Base-by-base conservation (phyloP, 805 yeast genomes). In the Barnettozyma botsteinii region DNA sequence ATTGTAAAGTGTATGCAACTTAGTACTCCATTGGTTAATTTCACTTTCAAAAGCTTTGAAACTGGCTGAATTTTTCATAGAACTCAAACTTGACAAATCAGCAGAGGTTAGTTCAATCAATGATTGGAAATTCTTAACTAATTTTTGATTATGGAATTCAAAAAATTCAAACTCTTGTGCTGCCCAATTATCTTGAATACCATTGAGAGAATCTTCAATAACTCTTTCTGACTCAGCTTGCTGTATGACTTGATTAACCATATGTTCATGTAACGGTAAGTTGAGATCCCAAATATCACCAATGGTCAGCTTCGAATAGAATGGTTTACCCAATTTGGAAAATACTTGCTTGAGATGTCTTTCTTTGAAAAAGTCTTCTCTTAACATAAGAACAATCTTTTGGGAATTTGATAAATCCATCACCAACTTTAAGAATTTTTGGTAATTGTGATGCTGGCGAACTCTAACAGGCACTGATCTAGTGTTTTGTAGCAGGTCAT, bases 221-320 rank as follows among this genome's bases (percentile, higher is more conserved):
- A 74, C 65, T 42, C 72, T 67, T 53, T 91, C 97, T 3, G 85
- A 82, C 43, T 74, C 75, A 0, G 97, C 96, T 42, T 72, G 74
- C 1, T 67, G 66, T 2, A 85, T 49, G 0, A 82, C 58, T 0
- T 70, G 59, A 29, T 69, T 70, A 7, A 89, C 61, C 0, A 54
- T 43, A 2, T 48, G 47, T 33, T 72, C 75, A 55, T 84, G 72
- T 3, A 61, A 43, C 0, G 45, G 20, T 13, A 83, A 55, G 30
- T 79, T 62, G 32, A 87, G 57, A 27, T 68, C 69, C 75, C 91
- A 71, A 2, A 89, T 72, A 46, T 81, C 74, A 35, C 61, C 59
- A 14, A 58, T 31, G 1, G 60, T 35, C 3, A 52, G 18, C 1
- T 42, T 40, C 0, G 47, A 11, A 0, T 35, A 8, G 22, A 38